Base-by-base conservation (phyloP, 257 asterid genomes). In the Lycium ferocissimum region DNA sequence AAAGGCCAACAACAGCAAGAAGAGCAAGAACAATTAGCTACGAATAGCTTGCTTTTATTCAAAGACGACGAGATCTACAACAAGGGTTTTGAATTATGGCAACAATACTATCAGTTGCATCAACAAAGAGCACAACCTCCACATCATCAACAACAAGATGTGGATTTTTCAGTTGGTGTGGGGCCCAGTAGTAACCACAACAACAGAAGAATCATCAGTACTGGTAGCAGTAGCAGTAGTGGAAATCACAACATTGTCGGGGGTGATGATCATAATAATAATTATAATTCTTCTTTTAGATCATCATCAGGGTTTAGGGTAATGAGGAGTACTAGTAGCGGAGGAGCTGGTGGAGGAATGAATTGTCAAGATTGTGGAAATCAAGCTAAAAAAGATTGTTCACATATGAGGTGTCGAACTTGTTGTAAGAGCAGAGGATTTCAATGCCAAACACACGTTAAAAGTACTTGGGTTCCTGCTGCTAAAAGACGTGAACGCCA, bases 1-100 rank as follows among this genome's bases (percentile, higher is more conserved):
- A 86, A 86, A 37, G 62, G 73, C 20, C 89, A 82, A 59, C 80
- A 88, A 3, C 87, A 87, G 65, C 90, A 83, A 49, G 49, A 82
- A 49, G 73, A 89, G 45, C 72, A 78, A 78, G 82, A 78, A 11
- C 81, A 85, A 85, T 80, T 80, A 17, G 54, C 73, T 18, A 89
- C 84, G 4, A 88, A 83, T 73, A 93, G 85, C 85, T 85, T 86
- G 49, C 92, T 89, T 58, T 82, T 93, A 78, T 92, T 90, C 90
- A 89, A 90, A 82, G 91, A 91, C 91, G 93, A 92, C 49, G 98
- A 92, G 97, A 92, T 92, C 94, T 91, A 90, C 75, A 86, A 81
- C 94, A 92, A 93, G 96, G 96, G 98, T 89, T 97, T 94, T 15
- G 95, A 95, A 85, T 86, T 91, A 94, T 96, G 99, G 95, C 95